Evolutionary conservation across 768 basidiomycete species (phyloP), one percentile per base, ranked within the genome.

Genomic region (Megacollybia marginata): DNA sequence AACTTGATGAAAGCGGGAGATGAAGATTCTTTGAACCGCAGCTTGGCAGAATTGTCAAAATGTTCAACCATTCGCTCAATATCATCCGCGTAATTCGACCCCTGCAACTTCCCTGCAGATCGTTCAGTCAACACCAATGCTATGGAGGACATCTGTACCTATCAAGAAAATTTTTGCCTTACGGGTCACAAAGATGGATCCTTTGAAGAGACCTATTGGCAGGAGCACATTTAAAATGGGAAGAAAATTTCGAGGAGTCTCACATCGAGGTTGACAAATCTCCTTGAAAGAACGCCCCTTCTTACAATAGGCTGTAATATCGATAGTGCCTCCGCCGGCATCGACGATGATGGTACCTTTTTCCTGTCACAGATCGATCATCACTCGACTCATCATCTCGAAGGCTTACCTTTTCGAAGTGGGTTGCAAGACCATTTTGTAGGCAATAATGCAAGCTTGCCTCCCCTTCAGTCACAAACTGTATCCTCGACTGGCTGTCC

Each of bases 381-480:
- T 36, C 38, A 40, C n/a, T 16, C 11, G 5, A 28, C 3, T 5
- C 15, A 23, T 16, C n/a, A 19, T n/a, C 44, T 16, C n/a, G 23
- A 44, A 44, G 44, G 54, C 42, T 61, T 19, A 31, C 47, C 63
- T 38, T 50, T 54, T 15, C 9, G 7, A 63, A 59, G 12, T 74
- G 69, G 5, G 62, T 67, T 1, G 71, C 15, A 11, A 78, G 52
- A 0, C 76, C 71, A 48, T 69, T 74, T 31, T 69, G 63, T 16
- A 82, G 67, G 48, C 79, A 81, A 55, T 71, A 82, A 53, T 83
- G 76, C 11, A 82, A 58, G 54, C 76, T 79, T 0, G 82, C 82
- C 54, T 84, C 82, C 0, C 81, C 82, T 53, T 83, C 81, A 0
- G 80, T 82, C n/a, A 83, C 70, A 48, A 83, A 75, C 1, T 71